Conservation (phyloP, 805 yeast genomes). For the Wickerhamiella kazuoi region DNA sequence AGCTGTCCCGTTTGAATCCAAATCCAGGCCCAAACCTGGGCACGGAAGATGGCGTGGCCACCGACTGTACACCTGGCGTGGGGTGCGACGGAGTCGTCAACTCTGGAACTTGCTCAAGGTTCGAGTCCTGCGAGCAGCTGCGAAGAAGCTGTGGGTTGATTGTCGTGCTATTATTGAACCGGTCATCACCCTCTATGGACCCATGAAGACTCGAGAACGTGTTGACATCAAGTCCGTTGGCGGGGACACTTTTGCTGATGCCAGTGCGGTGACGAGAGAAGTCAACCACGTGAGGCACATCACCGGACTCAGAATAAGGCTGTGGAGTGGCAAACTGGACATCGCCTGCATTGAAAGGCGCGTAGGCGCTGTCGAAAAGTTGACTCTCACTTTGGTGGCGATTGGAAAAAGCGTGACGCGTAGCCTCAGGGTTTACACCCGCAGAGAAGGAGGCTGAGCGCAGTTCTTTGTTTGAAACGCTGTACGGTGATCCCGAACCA, state of each 20-base stretch:
- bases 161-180: no score
- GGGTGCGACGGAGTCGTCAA: background rate
- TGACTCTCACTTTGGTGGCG: no score
- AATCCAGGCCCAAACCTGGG: background rate
- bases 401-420: no score
- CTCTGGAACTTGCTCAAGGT: background rate
- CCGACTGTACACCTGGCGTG: background rate
- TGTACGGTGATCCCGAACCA: slow-evolving; percentile 6
- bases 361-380: no score
- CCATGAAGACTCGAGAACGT: no score
- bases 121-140: background rate
- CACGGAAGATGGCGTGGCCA: background rate
- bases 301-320: slow-evolving; percentile 15
- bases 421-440: slow-evolving; percentile 30
- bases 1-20: background rate
- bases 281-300: no score
- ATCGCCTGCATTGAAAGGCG: background rate
- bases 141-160: slow-evolving; percentile 3
- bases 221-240: no score
- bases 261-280: no score
- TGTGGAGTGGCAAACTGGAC: slow-evolving; percentile 59
- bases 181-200: no score
- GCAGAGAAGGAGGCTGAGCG: slow-evolving; percentile 39
- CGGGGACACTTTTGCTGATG: no score
- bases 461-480: slow-evolving; percentile 7